Base-by-base conservation (phyloP, 768 basidiomycete genomes). In the Dacryopinax primogenitus region DNA sequence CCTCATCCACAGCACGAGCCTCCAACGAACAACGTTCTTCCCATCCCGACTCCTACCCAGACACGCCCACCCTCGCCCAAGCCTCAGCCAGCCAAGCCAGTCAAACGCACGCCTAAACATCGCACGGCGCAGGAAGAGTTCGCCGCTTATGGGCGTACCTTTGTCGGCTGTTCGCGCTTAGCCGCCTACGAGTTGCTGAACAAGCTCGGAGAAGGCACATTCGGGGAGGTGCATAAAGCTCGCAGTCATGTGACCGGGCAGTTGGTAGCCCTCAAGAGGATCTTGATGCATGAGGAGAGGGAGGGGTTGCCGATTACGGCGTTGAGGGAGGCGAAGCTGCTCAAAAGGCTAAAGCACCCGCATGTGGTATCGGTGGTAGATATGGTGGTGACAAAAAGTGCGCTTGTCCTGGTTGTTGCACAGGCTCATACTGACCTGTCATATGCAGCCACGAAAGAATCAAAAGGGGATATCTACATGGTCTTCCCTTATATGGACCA, bases 401-500 rank as follows among this genome's bases (percentile, higher is more conserved):
- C 63, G 64, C 41, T 7, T 23, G 66, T 66, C 30, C 37, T 32
- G 9, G 26, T 1, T 64, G 12, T 45, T 58, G 9, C 45, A n/a
- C n/a, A 1, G 23, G 47, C 58, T 36, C 33, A 62, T 37, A 47
- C 45, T 41, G 36, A 28, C 15, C 70, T 37, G 30, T 26, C 63
- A 0, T 61, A 67, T 86, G 86, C 86, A 72, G 86, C 80, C 66
- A 82, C 81, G 12, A 84, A 83, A 67, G 84, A 86, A 51, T 73
- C 74, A 13, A 84, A 87, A 28, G 77, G 91, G 64, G 90, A 90
- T 2, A 90, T 97, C 15, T 96, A 90, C 76, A 96, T 98, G 92
- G 95, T 97, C 41, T 99, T 98, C 72, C 96, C 96, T 0, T 99
- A 97, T 76, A 98, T 98, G 96, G 96, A 98, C 71, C 95, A 99